Conservation (phyloP, 2,329 filamentous ascomycete genomes). For the Monosporascus sp. region DNA sequence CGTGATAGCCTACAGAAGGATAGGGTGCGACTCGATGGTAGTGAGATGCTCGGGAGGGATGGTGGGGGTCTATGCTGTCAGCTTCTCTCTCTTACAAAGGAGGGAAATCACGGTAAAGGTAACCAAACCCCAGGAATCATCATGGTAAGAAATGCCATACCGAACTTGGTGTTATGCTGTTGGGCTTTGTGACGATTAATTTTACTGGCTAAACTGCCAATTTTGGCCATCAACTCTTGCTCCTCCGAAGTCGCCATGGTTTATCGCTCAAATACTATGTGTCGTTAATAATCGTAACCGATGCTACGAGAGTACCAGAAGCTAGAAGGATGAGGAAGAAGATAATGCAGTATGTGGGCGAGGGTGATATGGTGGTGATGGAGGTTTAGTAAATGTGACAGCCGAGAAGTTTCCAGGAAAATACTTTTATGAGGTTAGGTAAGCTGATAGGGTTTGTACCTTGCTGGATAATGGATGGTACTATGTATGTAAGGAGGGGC, state of each 20-base stretch:
- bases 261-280: not conserved
- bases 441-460: not conserved
- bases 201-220: slow-evolving; percentile 50
- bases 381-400: not conserved
- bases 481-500: not conserved
- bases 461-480: not conserved
- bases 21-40: slow-evolving; percentile 24
- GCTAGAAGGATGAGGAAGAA: too few relatives aligned
- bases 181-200: slow-evolving; percentile 76
- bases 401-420: not conserved
- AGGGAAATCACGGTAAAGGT: slow-evolving; percentile 1
- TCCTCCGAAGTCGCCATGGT: slow-evolving; percentile 34
- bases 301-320: too few relatives aligned
- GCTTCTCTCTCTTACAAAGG: not conserved
- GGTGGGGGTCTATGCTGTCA: slow-evolving; percentile 9
- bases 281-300: too few relatives aligned
- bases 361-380: not conserved
- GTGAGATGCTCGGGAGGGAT: slow-evolving; percentile 11
- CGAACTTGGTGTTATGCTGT: slow-evolving; percentile 36
- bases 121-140: not conserved
- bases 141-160: slow-evolving; percentile 6
- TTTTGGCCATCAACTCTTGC: slow-evolving; percentile 47
- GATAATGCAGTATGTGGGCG: not conserved
- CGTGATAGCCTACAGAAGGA: slow-evolving; percentile 18
- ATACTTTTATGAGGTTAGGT: not conserved